Conservation (phyloP, 345 rosid genomes). For the Heritiera fomes region DNA sequence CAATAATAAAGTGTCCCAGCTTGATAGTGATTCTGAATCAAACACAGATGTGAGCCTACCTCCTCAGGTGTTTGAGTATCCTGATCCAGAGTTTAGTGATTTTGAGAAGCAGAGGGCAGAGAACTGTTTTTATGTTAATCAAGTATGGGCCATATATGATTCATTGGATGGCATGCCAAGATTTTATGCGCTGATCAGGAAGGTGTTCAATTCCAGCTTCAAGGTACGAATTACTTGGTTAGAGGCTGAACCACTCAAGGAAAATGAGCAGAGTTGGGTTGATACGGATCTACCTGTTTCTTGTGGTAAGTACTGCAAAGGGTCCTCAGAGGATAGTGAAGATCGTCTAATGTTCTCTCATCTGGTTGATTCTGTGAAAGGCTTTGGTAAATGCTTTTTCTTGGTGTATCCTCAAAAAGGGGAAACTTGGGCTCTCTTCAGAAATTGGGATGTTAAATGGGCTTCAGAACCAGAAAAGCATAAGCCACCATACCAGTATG, state of each 20-base stretch:
- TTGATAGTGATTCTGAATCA: conserved; percentile 19
- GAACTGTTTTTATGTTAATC: conserved; percentile 59
- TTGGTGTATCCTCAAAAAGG: conserved; percentile 69
- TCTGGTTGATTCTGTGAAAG: conserved; percentile 30
- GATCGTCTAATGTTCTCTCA: conserved; percentile 71
- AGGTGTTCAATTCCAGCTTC: conserved; percentile 56
- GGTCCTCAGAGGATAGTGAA: conserved; percentile 37
- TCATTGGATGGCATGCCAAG: conserved; percentile 78
- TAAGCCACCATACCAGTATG: conserved; percentile 50
- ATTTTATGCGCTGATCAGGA: conserved; percentile 59
- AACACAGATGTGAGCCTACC: neutral
- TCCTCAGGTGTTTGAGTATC: conserved; percentile 30
- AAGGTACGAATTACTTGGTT: conserved; percentile 76
- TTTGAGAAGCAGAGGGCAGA: conserved; percentile 52
- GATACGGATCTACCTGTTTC: conserved; percentile 55
- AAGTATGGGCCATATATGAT: conserved; percentile 90
- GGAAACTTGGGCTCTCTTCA: conserved; percentile 88
- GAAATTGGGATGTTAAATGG: conserved; percentile 70
- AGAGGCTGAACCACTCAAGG: conserved; percentile 47
- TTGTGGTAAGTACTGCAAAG: conserved; percentile 58
- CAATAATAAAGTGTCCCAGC: conserved; percentile 24
- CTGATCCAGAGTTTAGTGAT: conserved; percentile 75
- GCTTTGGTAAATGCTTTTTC: conserved; percentile 25
- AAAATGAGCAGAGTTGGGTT: conserved; percentile 41
- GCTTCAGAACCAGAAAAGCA: conserved; percentile 42